phyloP scores from a whole-genome alignment of 78 protist species.

The Dictyostelium purpureum region DNA sequence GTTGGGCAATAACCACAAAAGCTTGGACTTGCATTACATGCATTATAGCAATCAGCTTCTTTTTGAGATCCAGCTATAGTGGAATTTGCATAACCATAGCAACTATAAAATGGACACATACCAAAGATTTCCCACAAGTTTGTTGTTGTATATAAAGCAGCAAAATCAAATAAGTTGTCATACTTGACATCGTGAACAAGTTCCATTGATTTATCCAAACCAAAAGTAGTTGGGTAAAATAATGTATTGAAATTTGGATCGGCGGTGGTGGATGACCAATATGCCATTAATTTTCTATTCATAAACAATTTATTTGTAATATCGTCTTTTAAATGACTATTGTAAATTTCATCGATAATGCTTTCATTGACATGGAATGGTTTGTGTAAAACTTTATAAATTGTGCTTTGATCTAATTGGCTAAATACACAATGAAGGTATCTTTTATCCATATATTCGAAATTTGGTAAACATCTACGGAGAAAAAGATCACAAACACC shows the following conservation, averaged over 20 bases:
- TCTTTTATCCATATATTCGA: neutral
- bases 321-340: slow-evolving; percentile 2
- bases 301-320: neutral
- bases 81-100: neutral
- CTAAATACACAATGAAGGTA: slow-evolving; percentile 40
- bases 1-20: slow-evolving; percentile 47
- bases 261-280: too few species aligned
- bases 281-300: neutral
- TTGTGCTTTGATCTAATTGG: neutral
- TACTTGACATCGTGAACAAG: neutral
- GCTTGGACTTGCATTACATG: neutral
- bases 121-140: neutral
- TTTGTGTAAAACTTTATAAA: neutral
- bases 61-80: neutral
- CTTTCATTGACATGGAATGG: neutral
- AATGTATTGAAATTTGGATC: neutral
- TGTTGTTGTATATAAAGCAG: neutral
- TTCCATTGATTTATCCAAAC: neutral
- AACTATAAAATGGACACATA: neutral
- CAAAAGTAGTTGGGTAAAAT: neutral
- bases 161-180: neutral
- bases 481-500: slow-evolving; percentile 3
- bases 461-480: neutral
- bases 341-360: neutral
- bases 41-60: neutral